Evolutionary conservation across 441 rosid species (phyloP).

Genomic region (Hura crepitans): DNA sequence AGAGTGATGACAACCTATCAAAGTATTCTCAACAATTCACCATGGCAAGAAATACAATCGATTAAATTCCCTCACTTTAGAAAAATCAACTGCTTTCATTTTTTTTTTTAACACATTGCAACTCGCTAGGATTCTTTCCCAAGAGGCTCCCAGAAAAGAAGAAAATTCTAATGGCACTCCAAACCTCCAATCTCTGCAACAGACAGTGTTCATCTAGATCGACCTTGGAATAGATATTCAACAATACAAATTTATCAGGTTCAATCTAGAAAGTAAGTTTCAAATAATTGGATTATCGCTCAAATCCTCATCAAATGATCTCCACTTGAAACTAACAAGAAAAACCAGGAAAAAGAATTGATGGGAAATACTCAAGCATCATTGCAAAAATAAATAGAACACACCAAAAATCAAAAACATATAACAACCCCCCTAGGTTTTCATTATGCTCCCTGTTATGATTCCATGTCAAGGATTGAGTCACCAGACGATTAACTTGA

Average conservation of each 20-base stretch:
- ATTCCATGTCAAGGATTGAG: too few relatives aligned
- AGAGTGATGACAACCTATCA: neutral
- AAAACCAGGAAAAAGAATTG: neutral
- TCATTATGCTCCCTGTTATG: too few relatives aligned
- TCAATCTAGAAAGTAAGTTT: neutral
- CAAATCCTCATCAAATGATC: neutral
- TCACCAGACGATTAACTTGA: too few relatives aligned
- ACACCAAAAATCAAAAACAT: neutral
- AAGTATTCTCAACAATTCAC: neutral
- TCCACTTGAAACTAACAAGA: neutral
- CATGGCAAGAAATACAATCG: neutral
- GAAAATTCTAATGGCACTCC: neutral
- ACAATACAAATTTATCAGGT: too few relatives aligned
- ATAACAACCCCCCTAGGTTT: neutral
- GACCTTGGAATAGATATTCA: neutral
- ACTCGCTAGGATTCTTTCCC: slow-evolving; percentile 1
- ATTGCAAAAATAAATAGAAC: neutral
- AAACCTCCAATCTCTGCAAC: neutral
- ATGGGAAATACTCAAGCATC: neutral
- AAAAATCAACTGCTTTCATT: neutral
- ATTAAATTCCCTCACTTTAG: neutral
- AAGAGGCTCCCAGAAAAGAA: neutral
- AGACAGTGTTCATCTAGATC: neutral
- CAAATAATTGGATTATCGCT: neutral
- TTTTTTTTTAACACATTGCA: neutral